A percentile compares a stretch with the other conserved stretches of the same genome.
Evolutionary conservation across 441 rosid genomes (phyloP).

Genomic region (Adansonia grandidieri): DNA sequence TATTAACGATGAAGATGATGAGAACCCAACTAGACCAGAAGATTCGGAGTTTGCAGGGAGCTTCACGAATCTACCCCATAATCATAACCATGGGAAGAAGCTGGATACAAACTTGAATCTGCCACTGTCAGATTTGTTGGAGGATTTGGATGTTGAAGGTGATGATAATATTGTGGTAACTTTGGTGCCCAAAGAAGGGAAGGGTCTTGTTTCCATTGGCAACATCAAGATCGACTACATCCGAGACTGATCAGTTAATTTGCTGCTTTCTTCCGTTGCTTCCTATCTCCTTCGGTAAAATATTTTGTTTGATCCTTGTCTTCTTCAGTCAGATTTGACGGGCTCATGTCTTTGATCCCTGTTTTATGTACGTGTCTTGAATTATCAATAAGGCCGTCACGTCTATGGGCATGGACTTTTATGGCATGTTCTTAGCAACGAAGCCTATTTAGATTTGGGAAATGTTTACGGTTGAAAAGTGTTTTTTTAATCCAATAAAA

Average conservation of each 20-base stretch:
- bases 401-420: neutral
- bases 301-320: neutral
- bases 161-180: slow-evolving; percentile 57
- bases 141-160: slow-evolving; percentile 56
- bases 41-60: slow-evolving; percentile 7
- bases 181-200: slow-evolving; percentile 51
- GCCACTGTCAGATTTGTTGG: slow-evolving; percentile 43
- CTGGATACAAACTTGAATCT: neutral
- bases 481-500: too few relatives aligned
- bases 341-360: too few relatives aligned
- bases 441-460: neutral
- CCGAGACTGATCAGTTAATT: neutral
- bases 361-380: neutral
- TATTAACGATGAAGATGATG: neutral
- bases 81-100: neutral
- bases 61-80: neutral
- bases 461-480: too few relatives aligned
- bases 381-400: neutral
- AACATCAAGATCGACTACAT: slow-evolving; percentile 46
- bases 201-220: slow-evolving; percentile 41
- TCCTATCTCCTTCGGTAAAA: neutral
- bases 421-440: neutral
- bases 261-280: neutral
- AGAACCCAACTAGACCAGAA: neutral
- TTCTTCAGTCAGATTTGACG: neutral